A percentile compares a stretch with the other conserved stretches of the same genome.
Conservation (phyloP, 495 filamentous ascomycete genomes). For the Rostrohypoxylon terebratum region DNA sequence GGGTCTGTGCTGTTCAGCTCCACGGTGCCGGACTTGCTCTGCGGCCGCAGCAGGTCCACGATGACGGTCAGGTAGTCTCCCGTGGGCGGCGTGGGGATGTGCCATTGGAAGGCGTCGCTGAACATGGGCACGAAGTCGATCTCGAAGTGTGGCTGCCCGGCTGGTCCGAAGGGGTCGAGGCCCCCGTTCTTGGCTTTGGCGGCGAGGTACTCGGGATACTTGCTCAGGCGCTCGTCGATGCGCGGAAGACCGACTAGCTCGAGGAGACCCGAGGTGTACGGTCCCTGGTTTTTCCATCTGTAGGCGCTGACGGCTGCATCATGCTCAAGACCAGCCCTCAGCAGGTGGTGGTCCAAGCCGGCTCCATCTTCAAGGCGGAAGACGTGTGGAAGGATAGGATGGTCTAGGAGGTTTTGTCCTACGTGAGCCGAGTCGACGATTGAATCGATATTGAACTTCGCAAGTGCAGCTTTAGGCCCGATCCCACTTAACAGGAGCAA, state of each 20-base stretch:
- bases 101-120: slow-evolving; percentile 72
- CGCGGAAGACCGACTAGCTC: slow-evolving; percentile 69
- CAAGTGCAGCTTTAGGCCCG: slow-evolving; percentile 63
- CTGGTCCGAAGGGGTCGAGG: slow-evolving; percentile 69
- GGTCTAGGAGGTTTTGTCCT: slow-evolving; percentile 71
- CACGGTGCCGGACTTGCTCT: slow-evolving; percentile 63
- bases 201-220: slow-evolving; percentile 61
- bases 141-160: slow-evolving; percentile 71
- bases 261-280: slow-evolving; percentile 62
- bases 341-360: slow-evolving; percentile 65
- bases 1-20: slow-evolving; percentile 65
- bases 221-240: slow-evolving; percentile 64
- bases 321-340: slow-evolving; percentile 60
- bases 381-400: slow-evolving; percentile 65
- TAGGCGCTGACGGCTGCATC: slow-evolving; percentile 61
- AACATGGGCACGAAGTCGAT: slow-evolving; percentile 73
- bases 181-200: slow-evolving; percentile 64
- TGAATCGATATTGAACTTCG: slow-evolving; percentile 61
- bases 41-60: slow-evolving; percentile 68
- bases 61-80: slow-evolving; percentile 69
- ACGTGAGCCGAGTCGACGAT: slow-evolving; percentile 64
- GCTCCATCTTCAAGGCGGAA: slow-evolving; percentile 67
- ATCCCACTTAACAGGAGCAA: slow-evolving; percentile 73
- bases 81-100: slow-evolving; percentile 63
- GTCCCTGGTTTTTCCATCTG: slow-evolving; percentile 62